Percentiles rank a stretch among this genome's conserved stretches.
Conservation (phyloP, 306 rosid genomes). For the Citrullus amarus region DNA sequence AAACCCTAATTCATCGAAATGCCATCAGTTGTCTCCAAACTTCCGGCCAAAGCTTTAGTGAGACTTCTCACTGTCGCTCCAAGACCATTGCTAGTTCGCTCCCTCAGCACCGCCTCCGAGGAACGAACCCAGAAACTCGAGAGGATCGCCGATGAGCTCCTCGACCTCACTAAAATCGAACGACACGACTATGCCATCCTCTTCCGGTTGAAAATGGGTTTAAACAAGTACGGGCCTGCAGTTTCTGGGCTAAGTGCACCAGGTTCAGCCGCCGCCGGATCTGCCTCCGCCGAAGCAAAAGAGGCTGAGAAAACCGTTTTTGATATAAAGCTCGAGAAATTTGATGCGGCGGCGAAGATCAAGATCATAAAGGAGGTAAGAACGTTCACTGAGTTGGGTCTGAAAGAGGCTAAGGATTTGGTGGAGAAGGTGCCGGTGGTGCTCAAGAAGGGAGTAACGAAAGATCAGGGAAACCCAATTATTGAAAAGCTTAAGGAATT, state of each 20-base stretch:
- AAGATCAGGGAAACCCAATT: conserved; percentile 28
- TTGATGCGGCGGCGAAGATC: conserved; percentile 33
- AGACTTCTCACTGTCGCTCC: conserved; percentile 11
- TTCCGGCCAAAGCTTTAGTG: conserved; percentile 15
- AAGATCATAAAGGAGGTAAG: conserved; percentile 41
- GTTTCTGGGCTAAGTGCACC: conserved; percentile 14
- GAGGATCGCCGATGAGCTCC: conserved; percentile 33
- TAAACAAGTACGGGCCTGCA: conserved; percentile 32
- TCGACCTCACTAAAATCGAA: conserved; percentile 27
- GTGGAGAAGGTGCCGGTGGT: conserved; percentile 36
- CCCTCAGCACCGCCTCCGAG: conserved; percentile 16
- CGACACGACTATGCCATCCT: conserved; percentile 30
- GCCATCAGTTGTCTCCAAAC: conserved; percentile 11
- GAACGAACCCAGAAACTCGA: conserved; percentile 25
- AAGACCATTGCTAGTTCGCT: background rate
- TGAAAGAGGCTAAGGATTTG: conserved; percentile 40
- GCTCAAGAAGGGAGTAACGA: conserved; percentile 32
- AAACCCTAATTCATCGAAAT: background rate
- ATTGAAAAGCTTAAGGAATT: conserved; percentile 32
- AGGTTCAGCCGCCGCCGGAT: conserved; percentile 14
- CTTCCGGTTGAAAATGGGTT: conserved; percentile 35
- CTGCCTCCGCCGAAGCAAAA: conserved; percentile 18
- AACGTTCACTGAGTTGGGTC: conserved; percentile 28
- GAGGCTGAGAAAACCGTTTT: conserved; percentile 27
- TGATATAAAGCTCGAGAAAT: conserved; percentile 37